Conservation (phyloP, 2,329 filamentous ascomycete species). For the Acrodontium crateriforme region DNA sequence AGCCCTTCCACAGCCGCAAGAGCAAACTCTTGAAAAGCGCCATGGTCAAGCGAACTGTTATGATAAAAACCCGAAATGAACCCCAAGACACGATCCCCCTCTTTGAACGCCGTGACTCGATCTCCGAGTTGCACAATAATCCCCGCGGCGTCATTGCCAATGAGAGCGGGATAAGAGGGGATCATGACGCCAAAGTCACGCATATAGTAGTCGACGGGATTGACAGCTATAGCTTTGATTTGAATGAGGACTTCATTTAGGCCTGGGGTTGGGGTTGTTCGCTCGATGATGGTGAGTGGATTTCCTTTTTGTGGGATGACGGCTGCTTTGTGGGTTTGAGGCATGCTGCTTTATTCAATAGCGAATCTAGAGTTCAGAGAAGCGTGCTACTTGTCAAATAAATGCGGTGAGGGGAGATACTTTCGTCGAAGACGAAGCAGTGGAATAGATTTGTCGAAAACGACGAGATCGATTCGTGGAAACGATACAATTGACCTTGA, state of each 20-base stretch:
- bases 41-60: slow-evolving; percentile 2
- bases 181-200: slow-evolving; percentile 15
- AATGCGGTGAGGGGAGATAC: no score
- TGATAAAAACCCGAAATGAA: slow-evolving; percentile 4
- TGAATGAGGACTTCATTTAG: slow-evolving; percentile 23
- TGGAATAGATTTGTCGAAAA: no score
- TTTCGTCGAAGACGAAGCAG: no score
- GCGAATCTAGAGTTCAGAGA: no score
- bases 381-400: no score
- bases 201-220: slow-evolving; percentile 26
- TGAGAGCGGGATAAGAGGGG: slow-evolving; percentile 16
- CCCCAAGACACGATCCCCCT: slow-evolving; percentile 15
- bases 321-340: no score
- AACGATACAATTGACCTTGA: no score
- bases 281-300: no score
- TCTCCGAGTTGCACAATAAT: slow-evolving; percentile 17
- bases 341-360: no score
- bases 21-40: slow-evolving; percentile 15
- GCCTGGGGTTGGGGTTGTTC: slow-evolving; percentile 7
- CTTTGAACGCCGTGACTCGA: slow-evolving; percentile 10
- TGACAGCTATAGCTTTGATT: slow-evolving; percentile 25
- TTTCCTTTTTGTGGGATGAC: no score
- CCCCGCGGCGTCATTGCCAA: slow-evolving; percentile 17
- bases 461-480: no score
- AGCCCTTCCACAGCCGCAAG: no score